Conservation (phyloP, 352 stramenopile genomes). For the Pelagophyceae sp. region DNA sequence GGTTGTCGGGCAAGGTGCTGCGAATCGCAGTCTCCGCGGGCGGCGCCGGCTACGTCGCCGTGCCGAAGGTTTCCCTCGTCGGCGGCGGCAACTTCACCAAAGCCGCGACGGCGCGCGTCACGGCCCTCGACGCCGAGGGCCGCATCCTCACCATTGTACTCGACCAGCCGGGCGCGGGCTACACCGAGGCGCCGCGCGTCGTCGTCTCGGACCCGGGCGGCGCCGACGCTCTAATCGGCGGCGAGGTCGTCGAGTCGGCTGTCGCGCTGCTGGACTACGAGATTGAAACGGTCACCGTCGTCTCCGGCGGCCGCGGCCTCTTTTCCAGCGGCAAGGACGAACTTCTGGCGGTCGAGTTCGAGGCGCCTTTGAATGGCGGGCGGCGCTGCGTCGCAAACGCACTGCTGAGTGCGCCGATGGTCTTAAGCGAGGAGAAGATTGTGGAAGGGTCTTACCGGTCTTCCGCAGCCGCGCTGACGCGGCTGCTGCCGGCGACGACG, state of each 20-base stretch:
- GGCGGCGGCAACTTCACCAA: background rate
- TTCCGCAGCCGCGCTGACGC: background rate
- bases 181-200: background rate
- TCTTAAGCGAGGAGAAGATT: too few relatives aligned
- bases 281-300: background rate
- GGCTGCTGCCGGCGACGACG: background rate
- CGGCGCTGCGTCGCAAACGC: too few relatives aligned
- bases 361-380: too few relatives aligned
- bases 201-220: background rate
- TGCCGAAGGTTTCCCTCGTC: background rate
- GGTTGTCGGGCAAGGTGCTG: background rate
- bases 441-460: too few relatives aligned
- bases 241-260: background rate
- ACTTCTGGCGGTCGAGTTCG: too few relatives aligned
- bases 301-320: background rate
- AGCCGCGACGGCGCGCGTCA: background rate
- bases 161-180: background rate
- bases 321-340: too few relatives aligned
- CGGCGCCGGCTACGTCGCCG: background rate
- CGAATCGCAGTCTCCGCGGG: background rate
- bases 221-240: background rate
- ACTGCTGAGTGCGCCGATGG: too few relatives aligned
- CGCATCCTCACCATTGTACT: background rate
- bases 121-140: background rate
- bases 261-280: slow-evolving; percentile 4